These are phyloP conservation scores for Forsythia suspensa DNA, from an alignment of 257 asterid genomes.

Conservation along the genomic window DNA sequence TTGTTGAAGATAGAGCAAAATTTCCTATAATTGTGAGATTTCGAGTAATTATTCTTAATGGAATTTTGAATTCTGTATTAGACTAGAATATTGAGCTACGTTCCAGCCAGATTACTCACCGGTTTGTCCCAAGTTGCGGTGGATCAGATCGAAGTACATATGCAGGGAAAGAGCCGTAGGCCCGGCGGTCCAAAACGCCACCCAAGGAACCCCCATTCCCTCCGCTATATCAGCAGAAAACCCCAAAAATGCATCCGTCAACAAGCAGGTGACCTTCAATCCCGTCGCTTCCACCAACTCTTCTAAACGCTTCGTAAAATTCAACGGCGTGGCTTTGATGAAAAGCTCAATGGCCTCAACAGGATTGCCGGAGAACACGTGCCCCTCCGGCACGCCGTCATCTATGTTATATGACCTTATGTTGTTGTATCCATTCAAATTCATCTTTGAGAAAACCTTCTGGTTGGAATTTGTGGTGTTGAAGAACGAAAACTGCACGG, in stretches of 20 bases:
- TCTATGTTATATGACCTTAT: slow-evolving; percentile 30
- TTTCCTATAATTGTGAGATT: too few relatives aligned
- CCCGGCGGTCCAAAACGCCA: slow-evolving; percentile 58
- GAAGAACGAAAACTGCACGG: slow-evolving; percentile 37
- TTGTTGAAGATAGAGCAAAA: too few relatives aligned
- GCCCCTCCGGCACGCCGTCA: slow-evolving; percentile 41
- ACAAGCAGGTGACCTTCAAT: slow-evolving; percentile 36
- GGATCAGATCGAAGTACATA: slow-evolving; percentile 42
- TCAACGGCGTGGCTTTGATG: slow-evolving; percentile 38
- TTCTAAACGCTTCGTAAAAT: slow-evolving; percentile 29
- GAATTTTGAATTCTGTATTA: too few relatives aligned
- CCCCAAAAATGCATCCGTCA: slow-evolving; percentile 58
- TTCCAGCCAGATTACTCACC: slow-evolving; percentile 21
- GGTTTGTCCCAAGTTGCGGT: slow-evolving; percentile 19
- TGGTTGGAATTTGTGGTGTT: slow-evolving; percentile 40
- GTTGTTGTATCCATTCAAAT: slow-evolving; percentile 20
- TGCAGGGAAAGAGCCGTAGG: slow-evolving; percentile 41
- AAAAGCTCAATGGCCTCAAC: slow-evolving; percentile 42
- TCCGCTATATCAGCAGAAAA: slow-evolving; percentile 40
- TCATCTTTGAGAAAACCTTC: neutral
- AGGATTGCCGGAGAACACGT: slow-evolving; percentile 25
- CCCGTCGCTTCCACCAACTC: slow-evolving; percentile 38
- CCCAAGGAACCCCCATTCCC: slow-evolving; percentile 42
- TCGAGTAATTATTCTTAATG: too few relatives aligned
- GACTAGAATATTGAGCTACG: too few relatives aligned